Percentiles rank a stretch among this genome's conserved stretches.
Evolutionary conservation across 1,139 yeast genomes (phyloP).

Genomic region (Pichia sp.): DNA sequence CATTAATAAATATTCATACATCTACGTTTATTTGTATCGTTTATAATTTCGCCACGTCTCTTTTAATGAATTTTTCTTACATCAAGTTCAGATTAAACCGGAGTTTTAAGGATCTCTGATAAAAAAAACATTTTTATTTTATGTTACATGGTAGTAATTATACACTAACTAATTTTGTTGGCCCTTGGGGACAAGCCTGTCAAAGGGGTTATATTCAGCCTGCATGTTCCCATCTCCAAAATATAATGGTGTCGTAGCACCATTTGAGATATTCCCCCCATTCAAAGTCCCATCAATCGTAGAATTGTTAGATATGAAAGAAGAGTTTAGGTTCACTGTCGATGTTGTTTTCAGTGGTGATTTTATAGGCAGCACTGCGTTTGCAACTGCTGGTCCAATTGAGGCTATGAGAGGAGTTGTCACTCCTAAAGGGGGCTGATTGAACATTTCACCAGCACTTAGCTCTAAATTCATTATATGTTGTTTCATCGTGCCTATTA

Average conservation of each 20-base stretch:
- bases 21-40: not conserved
- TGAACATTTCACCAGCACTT: constrained; percentile 6
- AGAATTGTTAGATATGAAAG: not conserved
- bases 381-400: constrained; percentile 33
- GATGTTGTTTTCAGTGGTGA: constrained; percentile 24
- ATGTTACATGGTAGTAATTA: not conserved
- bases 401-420: constrained; percentile 34
- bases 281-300: constrained; percentile 7
- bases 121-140: not conserved
- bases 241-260: constrained; percentile 10
- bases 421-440: constrained; percentile 22
- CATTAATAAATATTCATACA: not conserved
- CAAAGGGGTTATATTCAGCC: constrained; percentile 28
- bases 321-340: constrained; percentile 1
- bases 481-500: constrained; percentile 21
- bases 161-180: not conserved
- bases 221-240: constrained; percentile 12
- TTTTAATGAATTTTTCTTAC: not conserved
- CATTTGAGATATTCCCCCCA: not conserved
- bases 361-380: constrained; percentile 29
- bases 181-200: constrained; percentile 17
- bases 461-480: constrained; percentile 23
- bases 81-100: not conserved
- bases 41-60: not conserved
- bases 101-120: not conserved